Percentiles rank a stretch among this genome's conserved stretches.
Evolutionary conservation across 2,329 filamentous ascomycete genomes (phyloP).

Genomic region (Dothiorella sarmentorum): DNA sequence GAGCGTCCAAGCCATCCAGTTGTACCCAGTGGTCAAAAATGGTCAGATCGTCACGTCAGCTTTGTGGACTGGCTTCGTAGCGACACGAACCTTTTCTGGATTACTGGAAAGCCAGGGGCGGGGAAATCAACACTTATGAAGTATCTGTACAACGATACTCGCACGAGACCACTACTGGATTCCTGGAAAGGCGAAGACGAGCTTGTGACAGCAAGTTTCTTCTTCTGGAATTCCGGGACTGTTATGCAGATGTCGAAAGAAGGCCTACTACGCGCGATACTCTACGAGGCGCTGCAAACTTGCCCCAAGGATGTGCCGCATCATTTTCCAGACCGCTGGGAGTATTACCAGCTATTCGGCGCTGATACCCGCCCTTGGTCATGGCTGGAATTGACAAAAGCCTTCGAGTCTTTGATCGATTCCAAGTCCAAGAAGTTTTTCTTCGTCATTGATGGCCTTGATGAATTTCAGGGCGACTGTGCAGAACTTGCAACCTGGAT

Average conservation of each 20-base stretch:
- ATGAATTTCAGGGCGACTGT: slow-evolving; percentile 10
- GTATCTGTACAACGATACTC: slow-evolving; percentile 20
- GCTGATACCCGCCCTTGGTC: neutral
- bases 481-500: neutral
- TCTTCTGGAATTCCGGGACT: slow-evolving; percentile 15
- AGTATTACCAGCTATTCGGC: neutral
- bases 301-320: neutral
- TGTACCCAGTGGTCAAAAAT: too few relatives aligned
- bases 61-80: slow-evolving; percentile 22
- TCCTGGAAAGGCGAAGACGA: neutral
- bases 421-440: neutral
- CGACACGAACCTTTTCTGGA: slow-evolving; percentile 25
- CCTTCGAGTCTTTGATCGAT: neutral
- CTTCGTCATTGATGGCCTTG: slow-evolving; percentile 19
- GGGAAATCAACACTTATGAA: slow-evolving; percentile 48
- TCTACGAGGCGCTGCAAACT: neutral
- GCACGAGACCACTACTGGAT: neutral
- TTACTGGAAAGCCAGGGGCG: slow-evolving; percentile 45
- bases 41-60: neutral
- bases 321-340: neutral
- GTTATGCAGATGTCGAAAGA: slow-evolving; percentile 3
- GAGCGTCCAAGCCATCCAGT: too few relatives aligned
- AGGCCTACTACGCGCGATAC: slow-evolving; percentile 1
- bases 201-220: neutral
- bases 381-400: neutral